Conservation (phyloP, 768 basidiomycete genomes). For the Crepidotus variabilis region DNA sequence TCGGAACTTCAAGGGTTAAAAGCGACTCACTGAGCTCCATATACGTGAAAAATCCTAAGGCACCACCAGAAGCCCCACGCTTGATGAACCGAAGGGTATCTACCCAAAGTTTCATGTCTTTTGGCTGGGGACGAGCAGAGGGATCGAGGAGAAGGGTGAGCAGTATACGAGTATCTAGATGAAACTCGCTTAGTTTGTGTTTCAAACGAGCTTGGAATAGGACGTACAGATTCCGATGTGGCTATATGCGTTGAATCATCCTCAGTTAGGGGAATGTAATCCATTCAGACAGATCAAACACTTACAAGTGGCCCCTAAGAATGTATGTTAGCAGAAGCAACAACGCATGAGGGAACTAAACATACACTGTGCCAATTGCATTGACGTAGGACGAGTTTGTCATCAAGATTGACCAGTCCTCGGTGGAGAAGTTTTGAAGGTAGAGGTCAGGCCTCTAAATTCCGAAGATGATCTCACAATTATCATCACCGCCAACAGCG, state of each 20-base stretch:
- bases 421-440: constrained; percentile 51
- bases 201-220: neutral
- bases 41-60: constrained; percentile 54
- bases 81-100: constrained; percentile 49
- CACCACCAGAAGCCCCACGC: constrained; percentile 41
- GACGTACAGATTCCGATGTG: constrained; percentile 51
- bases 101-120: constrained; percentile 57
- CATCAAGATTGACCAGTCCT: constrained; percentile 48
- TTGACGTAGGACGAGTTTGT: constrained; percentile 50
- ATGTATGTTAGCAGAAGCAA: neutral
- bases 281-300: constrained; percentile 1
- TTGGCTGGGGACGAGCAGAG: constrained; percentile 37
- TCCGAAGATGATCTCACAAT: neutral
- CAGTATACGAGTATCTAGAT: constrained; percentile 42
- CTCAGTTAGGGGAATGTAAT: neutral
- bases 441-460: constrained; percentile 43
- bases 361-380: constrained; percentile 42
- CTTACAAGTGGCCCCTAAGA: constrained; percentile 38
- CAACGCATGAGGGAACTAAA: neutral
- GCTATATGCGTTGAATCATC: constrained; percentile 19
- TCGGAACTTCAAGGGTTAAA: neutral
- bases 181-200: neutral
- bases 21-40: constrained; percentile 45
- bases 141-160: constrained; percentile 44
- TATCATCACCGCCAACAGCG: neutral